Base-by-base conservation (phyloP, 2,329 filamentous ascomycete genomes). In the Colletotrichum zoysiae region DNA sequence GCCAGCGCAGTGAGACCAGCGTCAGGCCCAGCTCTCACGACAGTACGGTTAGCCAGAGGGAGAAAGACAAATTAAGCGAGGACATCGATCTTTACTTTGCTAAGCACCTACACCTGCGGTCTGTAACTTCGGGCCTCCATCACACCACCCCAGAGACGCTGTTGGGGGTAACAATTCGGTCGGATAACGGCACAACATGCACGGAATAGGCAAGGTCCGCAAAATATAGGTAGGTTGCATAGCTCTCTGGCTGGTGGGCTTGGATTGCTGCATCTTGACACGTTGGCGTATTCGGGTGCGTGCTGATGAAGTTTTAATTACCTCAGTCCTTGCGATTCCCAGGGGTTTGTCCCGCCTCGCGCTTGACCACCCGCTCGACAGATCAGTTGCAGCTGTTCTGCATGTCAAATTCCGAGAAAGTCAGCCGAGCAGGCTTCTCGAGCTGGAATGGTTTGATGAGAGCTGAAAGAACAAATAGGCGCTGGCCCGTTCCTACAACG, bases 261-360 rank as follows among this genome's bases (percentile, higher is more conserved):
- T 71, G 33, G 42, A 59, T 60, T 60, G 65, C 48, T 69, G 65
- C 55, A 42, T 71, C 51, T 67, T 66, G 67, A 73, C 67, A 71
- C 60, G 67, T 71, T 44, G 66, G 66, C 67, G 67, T 58, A 35
- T 55, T 61, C 61, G 66, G 60, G 59, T 69, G 53, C 30, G 33
- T 71, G 70, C 67, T 71, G 67, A 62, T 71, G 70, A 67, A 38
- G 55, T 62, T 72, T 67, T 73, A 71, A 62, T 62, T 63, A 73
- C 60, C 67, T 61, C 48, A 62, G 33, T 51, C 44, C 67, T 55
- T 70, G n/a, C 33, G 26, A 46, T 20, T 53, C 35, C 46, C 48
- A 38, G 16, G 40, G 55, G 42, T 42, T 53, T 46, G 40, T 51
- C 33, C 50, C 26, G 38, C 30, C 61, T 38, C 53, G 42, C 53